Conservation (phyloP, 2,329 filamentous ascomycete species). For the Kalmusia sp. region DNA sequence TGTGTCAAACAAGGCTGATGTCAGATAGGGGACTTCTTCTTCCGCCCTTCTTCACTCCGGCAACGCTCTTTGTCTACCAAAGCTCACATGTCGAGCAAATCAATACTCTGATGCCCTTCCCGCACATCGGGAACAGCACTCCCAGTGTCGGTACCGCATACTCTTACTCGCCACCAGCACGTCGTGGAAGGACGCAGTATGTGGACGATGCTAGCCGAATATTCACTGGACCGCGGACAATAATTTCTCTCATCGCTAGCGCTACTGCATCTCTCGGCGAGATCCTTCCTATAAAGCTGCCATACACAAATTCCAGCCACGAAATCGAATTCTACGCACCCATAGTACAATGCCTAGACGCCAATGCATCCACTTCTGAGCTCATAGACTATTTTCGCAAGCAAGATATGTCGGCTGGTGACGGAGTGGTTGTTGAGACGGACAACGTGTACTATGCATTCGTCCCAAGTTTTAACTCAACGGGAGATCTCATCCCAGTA, state of each 20-base stretch:
- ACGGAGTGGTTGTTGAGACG: conserved; percentile 6
- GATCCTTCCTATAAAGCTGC: conserved; percentile 14
- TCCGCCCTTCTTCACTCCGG: conserved; percentile 23
- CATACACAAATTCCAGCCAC: conserved; percentile 16
- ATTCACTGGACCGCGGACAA: conserved; percentile 19
- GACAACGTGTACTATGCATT: conserved; percentile 22
- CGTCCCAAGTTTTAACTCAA: conserved; percentile 15
- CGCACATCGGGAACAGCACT: conserved; percentile 11
- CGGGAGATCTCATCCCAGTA: conserved; percentile 10
- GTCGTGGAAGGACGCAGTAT: conserved; percentile 11
- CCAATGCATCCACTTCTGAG: conserved; percentile 5
- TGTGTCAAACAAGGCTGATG: not conserved
- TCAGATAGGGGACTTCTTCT: conserved; percentile 16
- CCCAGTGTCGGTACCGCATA: conserved; percentile 9
- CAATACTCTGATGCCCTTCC: conserved; percentile 15
- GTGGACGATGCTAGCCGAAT: conserved; percentile 13
- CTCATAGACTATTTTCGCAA: conserved; percentile 9
- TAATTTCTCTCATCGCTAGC: conserved; percentile 14
- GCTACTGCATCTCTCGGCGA: conserved; percentile 21
- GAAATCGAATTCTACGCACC: conserved; percentile 17
- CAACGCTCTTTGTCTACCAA: conserved; percentile 19
- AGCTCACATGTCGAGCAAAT: conserved; percentile 7
- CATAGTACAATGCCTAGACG: conserved; percentile 16
- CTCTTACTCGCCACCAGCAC: conserved; percentile 18
- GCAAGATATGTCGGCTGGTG: conserved; percentile 11